Percentiles rank a stretch among this genome's conserved stretches.
Evolutionary conservation across 1,284 basidiomycete genomes (phyloP).

Genomic region (Trichosporon inkin): DNA sequence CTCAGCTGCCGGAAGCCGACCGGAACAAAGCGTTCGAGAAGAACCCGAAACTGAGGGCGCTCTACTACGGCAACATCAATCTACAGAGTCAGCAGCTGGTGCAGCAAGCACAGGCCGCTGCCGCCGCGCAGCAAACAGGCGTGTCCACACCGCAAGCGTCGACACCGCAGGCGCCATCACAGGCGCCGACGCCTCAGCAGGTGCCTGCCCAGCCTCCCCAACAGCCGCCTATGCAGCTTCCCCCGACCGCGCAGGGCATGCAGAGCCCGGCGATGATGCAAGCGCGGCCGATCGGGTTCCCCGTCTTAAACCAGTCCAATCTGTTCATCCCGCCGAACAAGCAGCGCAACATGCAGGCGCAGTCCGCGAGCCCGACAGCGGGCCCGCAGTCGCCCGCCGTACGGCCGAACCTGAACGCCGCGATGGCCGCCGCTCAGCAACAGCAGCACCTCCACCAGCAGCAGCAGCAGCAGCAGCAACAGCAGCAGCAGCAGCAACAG

Average conservation of each 20-base stretch:
- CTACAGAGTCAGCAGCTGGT: slow-evolving; percentile 17
- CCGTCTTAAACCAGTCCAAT: slow-evolving; percentile 26
- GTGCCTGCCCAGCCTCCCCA: slow-evolving; percentile 12
- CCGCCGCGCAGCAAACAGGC: neutral
- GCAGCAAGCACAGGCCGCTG: slow-evolving; percentile 10
- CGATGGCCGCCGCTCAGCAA: neutral
- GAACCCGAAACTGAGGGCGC: slow-evolving; percentile 32
- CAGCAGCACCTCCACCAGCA: slow-evolving; percentile 3
- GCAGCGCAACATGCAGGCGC: slow-evolving; percentile 28
- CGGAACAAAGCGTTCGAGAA: slow-evolving; percentile 33
- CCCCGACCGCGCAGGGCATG: neutral
- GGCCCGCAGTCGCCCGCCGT: slow-evolving; percentile 26
- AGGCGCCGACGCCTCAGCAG: slow-evolving; percentile 5
- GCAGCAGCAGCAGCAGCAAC: slow-evolving; percentile 10
- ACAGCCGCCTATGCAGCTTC: slow-evolving; percentile 13
- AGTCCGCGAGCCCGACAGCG: neutral
- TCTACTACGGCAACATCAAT: slow-evolving; percentile 29
- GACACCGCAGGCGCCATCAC: neutral
- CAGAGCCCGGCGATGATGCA: slow-evolving; percentile 20
- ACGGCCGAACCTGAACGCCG: slow-evolving; percentile 15
- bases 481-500: slow-evolving; percentile 5
- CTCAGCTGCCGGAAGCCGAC: slow-evolving; percentile 34
- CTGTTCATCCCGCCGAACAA: slow-evolving; percentile 40
- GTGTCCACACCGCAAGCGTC: slow-evolving; percentile 3
- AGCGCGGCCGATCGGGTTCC: slow-evolving; percentile 20